Evolutionary conservation across 2,329 filamentous ascomycete species (phyloP).

Genomic region (Fusarium sulawesiense): DNA sequence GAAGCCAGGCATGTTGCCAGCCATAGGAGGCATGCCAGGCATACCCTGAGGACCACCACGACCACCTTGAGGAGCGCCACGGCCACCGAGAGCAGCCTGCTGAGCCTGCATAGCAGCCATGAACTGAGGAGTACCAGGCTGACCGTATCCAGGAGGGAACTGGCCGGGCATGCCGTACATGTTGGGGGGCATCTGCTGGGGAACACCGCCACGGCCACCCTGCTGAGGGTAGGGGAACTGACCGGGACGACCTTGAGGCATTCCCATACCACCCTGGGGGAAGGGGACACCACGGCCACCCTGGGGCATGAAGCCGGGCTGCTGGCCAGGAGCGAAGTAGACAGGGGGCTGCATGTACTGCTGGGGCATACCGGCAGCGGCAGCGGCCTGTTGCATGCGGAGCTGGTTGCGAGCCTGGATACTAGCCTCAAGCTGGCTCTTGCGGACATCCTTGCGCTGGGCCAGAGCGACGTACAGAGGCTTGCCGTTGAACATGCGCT

Average conservation of each 20-base stretch:
- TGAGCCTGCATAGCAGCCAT: conserved; percentile 84
- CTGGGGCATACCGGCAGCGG: conserved; percentile 87
- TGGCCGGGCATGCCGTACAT: conserved; percentile 85
- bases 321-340: conserved; percentile 88
- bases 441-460: conserved; percentile 99
- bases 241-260: conserved; percentile 84
- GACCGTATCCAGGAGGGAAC: conserved; percentile 83
- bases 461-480: conserved; percentile 97
- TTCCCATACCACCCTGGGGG: conserved; percentile 71
- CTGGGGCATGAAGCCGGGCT: conserved; percentile 75
- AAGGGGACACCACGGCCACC: conserved; percentile 75
- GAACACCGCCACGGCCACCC: conserved; percentile 86
- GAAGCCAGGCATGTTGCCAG: conserved; percentile 66
- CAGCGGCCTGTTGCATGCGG: conserved; percentile 96
- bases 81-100: conserved; percentile 70
- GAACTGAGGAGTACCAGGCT: conserved; percentile 82
- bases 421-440: conserved; percentile 98
- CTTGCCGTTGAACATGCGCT: conserved; percentile 98
- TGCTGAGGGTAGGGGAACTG: conserved; percentile 91
- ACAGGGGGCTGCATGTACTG: conserved; percentile 90
- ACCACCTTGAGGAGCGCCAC: conserved; percentile 73
- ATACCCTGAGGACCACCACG: conserved; percentile 71
- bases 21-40: conserved; percentile 76
- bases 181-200: conserved; percentile 87
- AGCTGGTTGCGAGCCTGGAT: conserved; percentile 99